phyloP scores from a whole-genome alignment of 768 basidiomycete species.

The Kwoniella shandongensis region DNA sequence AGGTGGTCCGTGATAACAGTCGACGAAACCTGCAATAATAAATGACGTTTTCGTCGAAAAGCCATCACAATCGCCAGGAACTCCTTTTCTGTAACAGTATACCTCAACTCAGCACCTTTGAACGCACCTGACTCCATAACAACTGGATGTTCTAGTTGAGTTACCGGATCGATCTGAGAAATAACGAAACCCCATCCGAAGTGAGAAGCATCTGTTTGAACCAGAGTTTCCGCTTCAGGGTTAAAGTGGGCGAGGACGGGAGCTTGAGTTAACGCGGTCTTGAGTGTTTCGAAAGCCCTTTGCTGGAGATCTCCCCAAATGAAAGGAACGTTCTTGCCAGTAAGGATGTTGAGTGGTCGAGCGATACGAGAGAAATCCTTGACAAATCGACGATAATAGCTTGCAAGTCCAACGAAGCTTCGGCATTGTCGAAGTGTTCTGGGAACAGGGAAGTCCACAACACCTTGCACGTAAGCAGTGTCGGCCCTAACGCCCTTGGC shows the following conservation, averaged over 20 bases:
- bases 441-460: slow-evolving; percentile 30
- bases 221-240: slow-evolving; percentile 1
- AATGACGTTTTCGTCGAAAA: slow-evolving; percentile 13
- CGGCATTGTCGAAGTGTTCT: slow-evolving; percentile 16
- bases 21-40: neutral
- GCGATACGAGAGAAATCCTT: slow-evolving; percentile 24
- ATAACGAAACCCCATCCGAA: slow-evolving; percentile 49
- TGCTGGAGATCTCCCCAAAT: neutral
- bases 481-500: slow-evolving; percentile 22
- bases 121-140: slow-evolving; percentile 27
- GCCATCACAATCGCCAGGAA: slow-evolving; percentile 58
- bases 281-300: slow-evolving; percentile 22
- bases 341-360: slow-evolving; percentile 15
- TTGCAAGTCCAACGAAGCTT: slow-evolving; percentile 30
- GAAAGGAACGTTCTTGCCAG: slow-evolving; percentile 12
- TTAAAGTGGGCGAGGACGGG: slow-evolving; percentile 26
- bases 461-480: slow-evolving; percentile 7
- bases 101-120: slow-evolving; percentile 56
- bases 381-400: slow-evolving; percentile 41
- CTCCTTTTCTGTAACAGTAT: slow-evolving; percentile 61
- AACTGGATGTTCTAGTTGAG: slow-evolving; percentile 11
- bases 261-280: slow-evolving; percentile 20
- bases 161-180: slow-evolving; percentile 25
- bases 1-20: slow-evolving; percentile 4
- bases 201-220: slow-evolving; percentile 48